Base-by-base conservation (phyloP, 1,284 basidiomycete species). In the Blastosporella zonata region DNA sequence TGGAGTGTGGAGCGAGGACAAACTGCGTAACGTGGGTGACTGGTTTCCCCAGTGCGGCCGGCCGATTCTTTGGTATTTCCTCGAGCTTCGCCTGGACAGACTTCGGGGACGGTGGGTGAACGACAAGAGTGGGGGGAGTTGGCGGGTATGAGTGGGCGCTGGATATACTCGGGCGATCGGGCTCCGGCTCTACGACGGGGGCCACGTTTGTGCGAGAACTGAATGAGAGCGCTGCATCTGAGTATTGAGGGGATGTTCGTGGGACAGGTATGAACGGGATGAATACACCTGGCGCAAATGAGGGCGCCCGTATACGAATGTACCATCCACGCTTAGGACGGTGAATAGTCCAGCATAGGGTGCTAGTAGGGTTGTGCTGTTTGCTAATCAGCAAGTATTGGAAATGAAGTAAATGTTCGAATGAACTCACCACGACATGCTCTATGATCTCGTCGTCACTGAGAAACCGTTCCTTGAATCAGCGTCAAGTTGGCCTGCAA, bases 251-350 rank as follows among this genome's bases (percentile, higher is more conserved):
- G 0, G 81, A 79, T 10, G 69, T 68, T 27, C 68, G 66, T 0
- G 82, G 71, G 0, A 86, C 68, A 5, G 87, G 83, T 6, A 73
- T 66, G 15, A 90, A 66, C 1, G 82, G 74, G 33, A 90, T 87
- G 59, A 77, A 84, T 13, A 78, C 71, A 3, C 78, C 80, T 13
- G 78, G 77, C 1, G 82, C 82, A 53, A 86, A 87, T 5, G 70
- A 61, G 0, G 87, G 86, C 1, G 84, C 70, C 17, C 83, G 76
- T 17, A 90, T 67, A 41, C 83, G 82, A 53, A 90, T 81, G 63
- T 90, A 90, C 87, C 87, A 90, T 20, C 87, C 87, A 28, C 84
- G 78, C 54, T 81, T 78, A 2, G 87, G 87, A 6, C 81, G 77
- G 59, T 89, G 87, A 21, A 89, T 79, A 17, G 77, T 79, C 87